Evolutionary conservation across 768 basidiomycete genomes (phyloP).

Genomic region (Crucibulum laeve): DNA sequence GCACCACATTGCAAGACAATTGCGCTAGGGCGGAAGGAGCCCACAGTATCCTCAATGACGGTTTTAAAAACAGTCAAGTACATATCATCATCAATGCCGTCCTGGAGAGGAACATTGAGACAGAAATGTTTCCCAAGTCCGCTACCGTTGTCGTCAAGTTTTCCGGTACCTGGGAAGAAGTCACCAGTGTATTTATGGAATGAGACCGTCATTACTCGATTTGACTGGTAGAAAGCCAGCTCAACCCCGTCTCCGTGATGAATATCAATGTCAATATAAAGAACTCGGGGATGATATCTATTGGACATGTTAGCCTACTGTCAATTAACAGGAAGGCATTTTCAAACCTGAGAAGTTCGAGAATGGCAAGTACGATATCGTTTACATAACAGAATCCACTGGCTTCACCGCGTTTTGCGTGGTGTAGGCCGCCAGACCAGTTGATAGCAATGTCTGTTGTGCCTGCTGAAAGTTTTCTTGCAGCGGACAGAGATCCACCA

Average conservation of each 20-base stretch:
- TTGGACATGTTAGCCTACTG: background rate
- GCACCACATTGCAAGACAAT: constrained; percentile 98
- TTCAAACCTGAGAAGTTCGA: constrained; percentile 81
- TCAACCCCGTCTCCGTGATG: constrained; percentile 99
- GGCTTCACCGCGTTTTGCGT: constrained; percentile 96
- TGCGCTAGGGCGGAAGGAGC: constrained; percentile 79
- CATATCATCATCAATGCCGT: constrained; percentile 97
- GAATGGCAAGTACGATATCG: constrained; percentile 91
- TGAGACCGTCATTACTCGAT: constrained; percentile 98
- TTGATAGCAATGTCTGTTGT: constrained; percentile 96
- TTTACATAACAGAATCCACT: constrained; percentile 99
- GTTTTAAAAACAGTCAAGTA: constrained; percentile 95
- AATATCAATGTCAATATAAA: constrained; percentile 99
- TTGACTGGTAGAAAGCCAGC: constrained; percentile 95
- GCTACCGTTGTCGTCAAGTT: constrained; percentile 86
- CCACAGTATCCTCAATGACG: constrained; percentile 91
- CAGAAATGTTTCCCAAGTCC: constrained; percentile 93
- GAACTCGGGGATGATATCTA: constrained; percentile 88
- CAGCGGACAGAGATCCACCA: constrained; percentile 88
- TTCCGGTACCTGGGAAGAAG: constrained; percentile 98
- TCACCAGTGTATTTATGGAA: constrained; percentile 99
- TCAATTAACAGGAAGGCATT: background rate
- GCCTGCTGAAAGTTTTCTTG: constrained; percentile 80
- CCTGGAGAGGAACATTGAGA: constrained; percentile 91
- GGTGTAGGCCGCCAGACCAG: constrained; percentile 98